A percentile compares a stretch with the other conserved stretches of the same genome.
Evolutionary conservation across 768 basidiomycete species (phyloP).

Genomic region (Rubroboletus pulcherrimus): DNA sequence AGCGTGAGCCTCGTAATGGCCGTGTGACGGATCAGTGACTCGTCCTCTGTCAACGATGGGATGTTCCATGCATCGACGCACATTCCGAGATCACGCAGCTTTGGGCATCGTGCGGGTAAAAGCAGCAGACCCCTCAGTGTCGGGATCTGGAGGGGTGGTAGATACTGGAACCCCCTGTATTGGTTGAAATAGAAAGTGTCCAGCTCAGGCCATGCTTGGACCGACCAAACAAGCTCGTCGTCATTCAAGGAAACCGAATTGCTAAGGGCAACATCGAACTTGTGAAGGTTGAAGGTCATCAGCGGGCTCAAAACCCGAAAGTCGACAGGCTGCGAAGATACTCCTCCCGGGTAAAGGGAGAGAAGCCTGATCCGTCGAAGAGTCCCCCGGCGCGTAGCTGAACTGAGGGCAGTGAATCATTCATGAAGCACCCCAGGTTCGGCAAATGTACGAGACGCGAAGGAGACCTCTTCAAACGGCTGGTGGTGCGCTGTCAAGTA

Average conservation of each 20-base stretch:
- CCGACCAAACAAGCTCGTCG: neutral
- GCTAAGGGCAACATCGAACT: neutral
- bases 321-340: neutral
- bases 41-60: neutral
- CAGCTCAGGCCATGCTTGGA: constrained; percentile 4
- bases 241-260: constrained; percentile 2
- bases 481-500: constrained; percentile 3
- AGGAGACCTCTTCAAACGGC: constrained; percentile 3
- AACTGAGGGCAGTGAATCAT: neutral
- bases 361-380: neutral
- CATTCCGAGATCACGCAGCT: neutral
- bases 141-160: neutral
- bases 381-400: neutral
- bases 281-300: neutral
- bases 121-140: constrained; percentile 5
- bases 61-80: constrained; percentile 1
- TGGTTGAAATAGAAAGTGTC: neutral
- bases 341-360: neutral
- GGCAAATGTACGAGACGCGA: neutral
- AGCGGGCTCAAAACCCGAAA: constrained; percentile 4
- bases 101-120: neutral
- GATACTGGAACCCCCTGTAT: neutral
- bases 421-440: neutral
- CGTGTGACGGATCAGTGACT: neutral
- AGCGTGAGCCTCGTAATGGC: neutral